These are phyloP conservation scores for Cucumis variabilis DNA, from an alignment of 331 rosid species.

Conservation along the genomic window DNA sequence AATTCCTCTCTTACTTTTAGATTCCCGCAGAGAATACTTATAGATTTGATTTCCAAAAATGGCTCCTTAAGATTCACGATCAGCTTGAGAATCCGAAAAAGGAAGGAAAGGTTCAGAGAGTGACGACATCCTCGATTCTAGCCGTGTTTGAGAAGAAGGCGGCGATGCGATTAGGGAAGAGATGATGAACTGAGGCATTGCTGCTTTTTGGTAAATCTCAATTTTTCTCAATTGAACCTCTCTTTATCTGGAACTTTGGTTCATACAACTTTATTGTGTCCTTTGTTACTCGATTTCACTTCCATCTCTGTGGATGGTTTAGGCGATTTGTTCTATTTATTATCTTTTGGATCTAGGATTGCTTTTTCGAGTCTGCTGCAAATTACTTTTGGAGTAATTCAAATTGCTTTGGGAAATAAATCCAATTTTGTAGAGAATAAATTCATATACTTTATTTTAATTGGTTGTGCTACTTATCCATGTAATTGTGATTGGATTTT, in stretches of 20 bases:
- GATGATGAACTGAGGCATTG: slow-evolving; percentile 21
- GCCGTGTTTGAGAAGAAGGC: background rate
- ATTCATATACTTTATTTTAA: background rate
- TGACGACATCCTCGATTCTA: background rate
- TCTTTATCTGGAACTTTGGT: background rate
- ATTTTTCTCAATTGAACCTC: background rate
- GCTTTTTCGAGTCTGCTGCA: background rate
- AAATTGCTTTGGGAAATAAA: background rate
- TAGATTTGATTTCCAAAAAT: background rate
- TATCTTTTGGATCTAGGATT: slow-evolving; percentile 19
- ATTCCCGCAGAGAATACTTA: background rate
- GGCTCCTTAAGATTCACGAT: slow-evolving; percentile 2
- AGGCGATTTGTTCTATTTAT: background rate
- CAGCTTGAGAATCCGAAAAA: background rate
- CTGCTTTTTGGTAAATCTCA: slow-evolving; percentile 57
- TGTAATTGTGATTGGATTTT: background rate
- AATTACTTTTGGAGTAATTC: background rate
- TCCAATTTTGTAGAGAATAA: background rate
- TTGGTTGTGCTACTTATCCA: background rate
- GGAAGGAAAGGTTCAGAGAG: background rate
- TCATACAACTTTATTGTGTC: background rate
- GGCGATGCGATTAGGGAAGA: slow-evolving; percentile 2
- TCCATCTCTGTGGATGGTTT: background rate
- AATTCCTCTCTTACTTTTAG: background rate
- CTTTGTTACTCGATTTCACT: background rate